Evolutionary conservation across 2,329 filamentous ascomycete species (phyloP).

Genomic region (Xylariaceae sp.): DNA sequence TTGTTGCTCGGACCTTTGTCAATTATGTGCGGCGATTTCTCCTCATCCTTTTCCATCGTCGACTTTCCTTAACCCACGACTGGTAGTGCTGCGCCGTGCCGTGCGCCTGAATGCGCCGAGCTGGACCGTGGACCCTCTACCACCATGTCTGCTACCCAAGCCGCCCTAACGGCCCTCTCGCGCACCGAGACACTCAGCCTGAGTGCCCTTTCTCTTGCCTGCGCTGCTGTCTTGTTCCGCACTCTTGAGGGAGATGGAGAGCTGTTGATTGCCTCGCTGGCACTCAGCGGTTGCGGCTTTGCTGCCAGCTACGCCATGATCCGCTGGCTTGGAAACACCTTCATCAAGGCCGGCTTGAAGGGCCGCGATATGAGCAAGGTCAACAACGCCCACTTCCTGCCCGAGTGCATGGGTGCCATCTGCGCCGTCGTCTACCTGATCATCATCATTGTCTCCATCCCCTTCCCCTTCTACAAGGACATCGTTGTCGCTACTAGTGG

Average conservation of each 20-base stretch:
- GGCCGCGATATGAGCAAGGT: slow-evolving; percentile 84
- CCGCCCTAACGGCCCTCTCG: slow-evolving; percentile 41
- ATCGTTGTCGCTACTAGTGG: slow-evolving; percentile 93
- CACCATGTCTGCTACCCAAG: slow-evolving; percentile 14
- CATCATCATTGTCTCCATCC: slow-evolving; percentile 85
- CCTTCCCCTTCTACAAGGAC: slow-evolving; percentile 97
- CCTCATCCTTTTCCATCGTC: too few relatives aligned
- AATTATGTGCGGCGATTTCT: too few relatives aligned
- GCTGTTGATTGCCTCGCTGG: slow-evolving; percentile 81
- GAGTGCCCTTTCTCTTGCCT: slow-evolving; percentile 62
- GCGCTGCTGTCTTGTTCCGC: slow-evolving; percentile 70
- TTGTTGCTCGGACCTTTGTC: too few relatives aligned
- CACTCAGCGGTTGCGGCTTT: slow-evolving; percentile 83
- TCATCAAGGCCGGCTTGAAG: slow-evolving; percentile 83
- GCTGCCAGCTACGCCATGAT: slow-evolving; percentile 79
- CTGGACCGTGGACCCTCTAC: too few relatives aligned
- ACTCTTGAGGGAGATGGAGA: slow-evolving; percentile 78
- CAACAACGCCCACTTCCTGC: slow-evolving; percentile 52
- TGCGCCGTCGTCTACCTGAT: slow-evolving; percentile 91
- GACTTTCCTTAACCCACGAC: too few relatives aligned
- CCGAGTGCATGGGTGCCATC: slow-evolving; percentile 93
- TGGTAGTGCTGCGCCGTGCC: too few relatives aligned
- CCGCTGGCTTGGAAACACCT: slow-evolving; percentile 86
- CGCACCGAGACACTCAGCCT: slow-evolving; percentile 51
- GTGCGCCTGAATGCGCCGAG: too few relatives aligned